Evolutionary conservation across 345 rosid genomes (phyloP).

Genomic region (Boechera stricta): DNA sequence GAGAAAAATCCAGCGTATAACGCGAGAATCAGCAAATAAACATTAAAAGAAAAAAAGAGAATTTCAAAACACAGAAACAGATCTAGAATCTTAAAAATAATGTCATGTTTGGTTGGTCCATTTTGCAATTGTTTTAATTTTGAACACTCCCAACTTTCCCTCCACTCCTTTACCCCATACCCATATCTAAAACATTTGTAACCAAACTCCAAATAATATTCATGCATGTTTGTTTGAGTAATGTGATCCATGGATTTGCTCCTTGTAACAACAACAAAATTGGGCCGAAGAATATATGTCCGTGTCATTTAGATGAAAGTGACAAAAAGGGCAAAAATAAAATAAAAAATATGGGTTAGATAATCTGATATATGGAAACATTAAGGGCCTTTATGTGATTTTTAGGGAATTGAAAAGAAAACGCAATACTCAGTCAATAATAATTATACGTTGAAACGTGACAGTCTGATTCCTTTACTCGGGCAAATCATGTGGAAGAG

Average conservation of each 20-base stretch:
- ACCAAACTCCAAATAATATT: neutral
- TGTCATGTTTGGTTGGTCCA: conserved; percentile 27
- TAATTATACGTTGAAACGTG: neutral
- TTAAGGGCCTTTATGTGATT: neutral
- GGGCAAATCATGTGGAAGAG: neutral
- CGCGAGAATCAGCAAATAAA: too few relatives aligned
- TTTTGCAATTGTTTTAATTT: neutral
- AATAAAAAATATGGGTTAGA: neutral
- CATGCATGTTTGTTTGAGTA: neutral
- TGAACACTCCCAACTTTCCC: conserved; percentile 8
- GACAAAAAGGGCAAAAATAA: neutral
- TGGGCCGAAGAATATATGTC: conserved; percentile 1
- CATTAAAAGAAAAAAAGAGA: too few relatives aligned
- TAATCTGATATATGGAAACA: neutral
- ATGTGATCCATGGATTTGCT: neutral
- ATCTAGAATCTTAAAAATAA: neutral
- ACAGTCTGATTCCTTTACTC: neutral
- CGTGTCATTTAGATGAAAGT: neutral
- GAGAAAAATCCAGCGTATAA: too few relatives aligned
- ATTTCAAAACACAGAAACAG: neutral
- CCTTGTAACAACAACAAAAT: neutral
- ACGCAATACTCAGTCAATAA: neutral
- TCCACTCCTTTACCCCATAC: neutral
- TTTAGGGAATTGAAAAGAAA: neutral
- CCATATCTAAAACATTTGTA: neutral